phyloP scores from a whole-genome alignment of 345 rosid genomes.

The Eucalyptus globulus region DNA sequence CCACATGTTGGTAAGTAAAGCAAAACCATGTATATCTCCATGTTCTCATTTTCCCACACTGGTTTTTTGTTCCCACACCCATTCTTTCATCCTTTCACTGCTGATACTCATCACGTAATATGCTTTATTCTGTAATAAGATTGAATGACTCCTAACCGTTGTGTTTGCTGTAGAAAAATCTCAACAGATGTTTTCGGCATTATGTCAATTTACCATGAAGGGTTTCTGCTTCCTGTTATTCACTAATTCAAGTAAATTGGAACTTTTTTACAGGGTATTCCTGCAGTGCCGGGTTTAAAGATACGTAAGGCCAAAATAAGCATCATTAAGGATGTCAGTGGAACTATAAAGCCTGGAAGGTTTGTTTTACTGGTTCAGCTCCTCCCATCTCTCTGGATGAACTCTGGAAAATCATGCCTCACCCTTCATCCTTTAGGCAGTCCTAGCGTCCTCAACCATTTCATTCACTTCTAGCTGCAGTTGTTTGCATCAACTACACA shows the following conservation, averaged over 20 bases:
- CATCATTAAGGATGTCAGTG: constrained; percentile 38
- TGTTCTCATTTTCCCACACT: neutral
- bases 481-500: neutral
- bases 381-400: neutral
- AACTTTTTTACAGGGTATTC: constrained; percentile 18
- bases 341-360: constrained; percentile 64
- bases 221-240: neutral
- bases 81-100: neutral
- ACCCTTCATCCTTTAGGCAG: neutral
- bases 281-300: constrained; percentile 17
- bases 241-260: neutral
- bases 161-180: neutral
- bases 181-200: neutral
- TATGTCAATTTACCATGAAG: neutral
- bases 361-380: neutral
- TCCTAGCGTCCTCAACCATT: neutral
- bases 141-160: neutral
- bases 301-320: constrained; percentile 32
- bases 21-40: neutral
- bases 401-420: neutral
- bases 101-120: neutral
- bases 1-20: neutral
- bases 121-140: neutral
- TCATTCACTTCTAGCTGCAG: neutral
- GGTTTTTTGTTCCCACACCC: neutral